Base-by-base conservation (phyloP, 495 filamentous ascomycete genomes). In the Platismatia glauca region DNA sequence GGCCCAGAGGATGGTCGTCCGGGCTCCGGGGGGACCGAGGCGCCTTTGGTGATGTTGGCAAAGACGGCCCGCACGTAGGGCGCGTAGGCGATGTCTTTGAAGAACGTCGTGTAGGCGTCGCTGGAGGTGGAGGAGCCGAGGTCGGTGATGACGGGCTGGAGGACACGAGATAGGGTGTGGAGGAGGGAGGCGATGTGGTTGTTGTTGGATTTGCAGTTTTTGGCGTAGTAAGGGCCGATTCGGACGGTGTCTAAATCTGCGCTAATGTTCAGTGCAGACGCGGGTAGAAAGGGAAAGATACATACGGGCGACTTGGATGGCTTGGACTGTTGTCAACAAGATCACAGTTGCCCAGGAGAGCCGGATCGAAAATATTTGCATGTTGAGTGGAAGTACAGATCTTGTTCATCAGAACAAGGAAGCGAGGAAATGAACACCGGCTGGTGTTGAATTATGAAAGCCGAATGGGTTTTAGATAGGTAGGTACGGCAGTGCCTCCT, bases 31-130 rank as follows among this genome's bases (percentile, higher is more conserved):
- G 4, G 13, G 27, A 52, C 48, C 4, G 24, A 52, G 27, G 13
- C 13, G 2, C 27, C 48, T 18, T 31, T 31, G 3, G 27, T 9
- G 15, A 52, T 31, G 15, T 31, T 31, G 27, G 48, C 16, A 31
- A 52, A 31, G 27, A 62, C 27, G 6, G 38, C 16, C 0, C 50
- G 60, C 52, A 62, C 60, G 18, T 38, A 57, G 5, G 52, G 37
- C 4, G 60, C 60, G 20, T 57, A 27, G 22, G 33, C 35, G 24
- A 57, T 15, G 27, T 62, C 38, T 35, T 62, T 62, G 34, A 62
- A 62, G 39, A 62, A 62, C 3, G 52, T 27, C 3, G 48, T 57
- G 27, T 56, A 62, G 11, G 60, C 52, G 5, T 37, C n/a, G 50
- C 60, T 62, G 7, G 50, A 57, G 1, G 15, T 15, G 31, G 48